Evolutionary conservation across 805 yeast species (phyloP).

Genomic region (Candida boleticola): DNA sequence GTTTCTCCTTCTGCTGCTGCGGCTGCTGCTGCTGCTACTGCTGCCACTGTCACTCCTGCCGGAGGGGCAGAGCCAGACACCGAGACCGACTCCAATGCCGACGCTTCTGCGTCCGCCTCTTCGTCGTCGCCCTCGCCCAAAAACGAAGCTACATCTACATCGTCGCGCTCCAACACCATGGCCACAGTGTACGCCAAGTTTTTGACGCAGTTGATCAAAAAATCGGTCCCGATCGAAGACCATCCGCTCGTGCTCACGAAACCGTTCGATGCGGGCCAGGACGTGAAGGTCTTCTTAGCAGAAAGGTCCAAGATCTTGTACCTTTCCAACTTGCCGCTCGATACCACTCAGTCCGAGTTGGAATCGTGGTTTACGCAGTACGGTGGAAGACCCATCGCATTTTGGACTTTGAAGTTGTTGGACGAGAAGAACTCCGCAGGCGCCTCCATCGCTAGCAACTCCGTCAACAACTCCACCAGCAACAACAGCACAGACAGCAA

Average conservation of each 20-base stretch:
- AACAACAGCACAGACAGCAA: not conserved
- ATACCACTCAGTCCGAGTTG: slow-evolving; percentile 85
- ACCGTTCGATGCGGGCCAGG: slow-evolving; percentile 78
- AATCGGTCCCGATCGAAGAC: slow-evolving; percentile 49
- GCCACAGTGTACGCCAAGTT: slow-evolving; percentile 47
- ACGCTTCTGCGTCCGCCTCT: no score
- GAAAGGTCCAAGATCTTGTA: slow-evolving; percentile 80
- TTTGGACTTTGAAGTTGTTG: slow-evolving; percentile 79
- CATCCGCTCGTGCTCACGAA: slow-evolving; percentile 57
- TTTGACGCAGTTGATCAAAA: slow-evolving; percentile 45
- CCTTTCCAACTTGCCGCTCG: slow-evolving; percentile 76
- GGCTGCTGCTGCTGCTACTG: slow-evolving; percentile 6
- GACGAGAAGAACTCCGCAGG: slow-evolving; percentile 14
- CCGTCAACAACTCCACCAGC: slow-evolving; percentile 5
- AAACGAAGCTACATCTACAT: slow-evolving; percentile 4
- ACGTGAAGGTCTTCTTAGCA: slow-evolving; percentile 59
- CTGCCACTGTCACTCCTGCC: slow-evolving; percentile 7
- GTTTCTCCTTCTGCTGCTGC: slow-evolving; percentile 1
- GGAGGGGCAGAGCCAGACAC: not conserved
- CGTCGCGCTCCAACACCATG: slow-evolving; percentile 30
- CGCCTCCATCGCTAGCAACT: not conserved
- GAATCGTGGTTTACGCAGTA: slow-evolving; percentile 89
- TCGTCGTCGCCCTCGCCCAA: slow-evolving; percentile 5
- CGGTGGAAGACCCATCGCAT: slow-evolving; percentile 83
- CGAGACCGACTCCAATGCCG: not conserved